Evolutionary conservation across 2,329 filamentous ascomycete species (phyloP).

Genomic region (Calonectria hawksworthii): DNA sequence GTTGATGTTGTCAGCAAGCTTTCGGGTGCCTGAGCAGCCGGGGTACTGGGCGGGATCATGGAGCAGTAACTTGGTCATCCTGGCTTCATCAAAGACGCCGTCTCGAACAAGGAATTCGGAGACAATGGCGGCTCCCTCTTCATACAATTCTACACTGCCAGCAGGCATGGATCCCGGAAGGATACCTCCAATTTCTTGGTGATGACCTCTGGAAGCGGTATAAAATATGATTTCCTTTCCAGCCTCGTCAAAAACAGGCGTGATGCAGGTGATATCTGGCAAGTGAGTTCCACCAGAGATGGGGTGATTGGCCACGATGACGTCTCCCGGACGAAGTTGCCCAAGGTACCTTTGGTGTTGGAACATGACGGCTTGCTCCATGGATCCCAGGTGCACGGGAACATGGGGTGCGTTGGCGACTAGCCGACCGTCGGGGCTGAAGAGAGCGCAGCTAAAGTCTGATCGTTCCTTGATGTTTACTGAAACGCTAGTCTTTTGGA

Average conservation of each 20-base stretch:
- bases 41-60: constrained; percentile 80
- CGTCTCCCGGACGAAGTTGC: constrained; percentile 38
- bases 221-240: constrained; percentile 44
- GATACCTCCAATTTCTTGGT: constrained; percentile 77
- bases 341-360: constrained; percentile 37
- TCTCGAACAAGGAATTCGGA: constrained; percentile 80
- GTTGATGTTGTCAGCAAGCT: constrained; percentile 85
- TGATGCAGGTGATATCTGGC: constrained; percentile 70
- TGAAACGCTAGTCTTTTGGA: constrained; percentile 86
- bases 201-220: constrained; percentile 48
- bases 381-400: constrained; percentile 38
- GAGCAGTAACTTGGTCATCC: constrained; percentile 79
- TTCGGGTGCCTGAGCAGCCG: constrained; percentile 83
- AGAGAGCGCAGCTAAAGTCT: constrained; percentile 86
- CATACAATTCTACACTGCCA: constrained; percentile 70
- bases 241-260: constrained; percentile 60
- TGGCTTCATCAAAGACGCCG: constrained; percentile 82
- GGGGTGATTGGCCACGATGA: constrained; percentile 41
- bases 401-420: constrained; percentile 41
- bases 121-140: constrained; percentile 76
- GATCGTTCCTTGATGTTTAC: constrained; percentile 86
- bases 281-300: constrained; percentile 55
- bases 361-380: constrained; percentile 41
- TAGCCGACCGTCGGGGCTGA: constrained; percentile 67
- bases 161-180: constrained; percentile 88